These are phyloP conservation scores for Coccomyxa sp. DNA, from an alignment of 139 green algal species.

Conservation along the genomic window DNA sequence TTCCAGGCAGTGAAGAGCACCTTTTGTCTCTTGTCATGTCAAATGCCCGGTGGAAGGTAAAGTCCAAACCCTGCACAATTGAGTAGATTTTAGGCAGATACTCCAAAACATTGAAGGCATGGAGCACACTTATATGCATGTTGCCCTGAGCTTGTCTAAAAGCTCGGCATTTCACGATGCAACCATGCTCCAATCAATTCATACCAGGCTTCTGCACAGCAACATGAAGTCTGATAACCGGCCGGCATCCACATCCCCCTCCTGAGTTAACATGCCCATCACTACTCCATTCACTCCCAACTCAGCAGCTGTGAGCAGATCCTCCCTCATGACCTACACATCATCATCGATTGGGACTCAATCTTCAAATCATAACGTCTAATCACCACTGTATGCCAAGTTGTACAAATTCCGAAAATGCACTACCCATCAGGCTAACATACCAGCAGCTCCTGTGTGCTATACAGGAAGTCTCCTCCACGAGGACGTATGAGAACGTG, in stretches of 20 bases:
- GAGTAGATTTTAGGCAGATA: no score
- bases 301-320: background rate
- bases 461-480: constrained; percentile 6
- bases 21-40: background rate
- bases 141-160: no score
- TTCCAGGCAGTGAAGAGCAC: no score
- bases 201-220: background rate
- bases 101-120: no score
- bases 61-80: background rate
- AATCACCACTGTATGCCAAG: no score
- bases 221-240: background rate
- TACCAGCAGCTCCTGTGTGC: background rate
- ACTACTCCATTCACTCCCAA: background rate
- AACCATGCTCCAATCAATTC: no score
- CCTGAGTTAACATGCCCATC: background rate
- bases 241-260: background rate
- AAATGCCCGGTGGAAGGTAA: background rate
- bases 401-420: background rate
- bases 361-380: no score
- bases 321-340: background rate
- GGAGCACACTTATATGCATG: no score
- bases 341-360: no score
- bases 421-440: background rate
- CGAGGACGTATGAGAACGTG: background rate
- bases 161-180: no score